Evolutionary conservation across 345 rosid genomes (phyloP), one percentile per base, ranked within the genome.

Genomic region (Trapa incisa): DNA sequence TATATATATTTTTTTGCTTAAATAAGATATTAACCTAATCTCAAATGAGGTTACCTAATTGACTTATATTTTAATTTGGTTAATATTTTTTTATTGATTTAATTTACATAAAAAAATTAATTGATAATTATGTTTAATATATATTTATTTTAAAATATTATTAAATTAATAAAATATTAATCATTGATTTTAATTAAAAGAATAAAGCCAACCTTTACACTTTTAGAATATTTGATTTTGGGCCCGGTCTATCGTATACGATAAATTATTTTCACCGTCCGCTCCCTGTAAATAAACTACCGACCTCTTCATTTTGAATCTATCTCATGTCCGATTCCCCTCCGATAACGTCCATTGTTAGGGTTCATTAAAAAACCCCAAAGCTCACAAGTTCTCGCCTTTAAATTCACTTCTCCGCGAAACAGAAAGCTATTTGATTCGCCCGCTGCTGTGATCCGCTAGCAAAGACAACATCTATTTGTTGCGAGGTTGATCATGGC

Each of bases 291-390:
- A 17, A 66, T 54, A 22, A 22, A 14, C 68, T 41, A 65, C 38
- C 39, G 41, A 15, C 2, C 11, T 5, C 37, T 47, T 11, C 42
- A 66, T 22, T 22, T 22, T 22, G 29, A 22, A 22, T 22, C 29
- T 22, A 22, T 22, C 29, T 22, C 29, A 22, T 22, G 29, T 22
- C 29, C 29, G 29, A n/a, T 32, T 14, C 12, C 36, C 4, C 50
- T 54, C 3, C 37, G 47, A 47, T 45, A 1, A 45, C 48, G 1
- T 11, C 68, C 68, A 37, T 35, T 66, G 42, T 60, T 66, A 66
- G 68, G 68, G 68, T 36, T 66, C 68, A 9, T 50, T 36, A 48
- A 35, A 37, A 66, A 48, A 47, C 68, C 33, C 13, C 8, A 36
- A 48, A 36, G 37, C 41, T 53, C 57, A 22, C 29, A 9, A 22